Evolutionary conservation across 768 basidiomycete genomes (phyloP), one percentile per base, ranked within the genome.

Genomic region (Pisolithus tinctorius): DNA sequence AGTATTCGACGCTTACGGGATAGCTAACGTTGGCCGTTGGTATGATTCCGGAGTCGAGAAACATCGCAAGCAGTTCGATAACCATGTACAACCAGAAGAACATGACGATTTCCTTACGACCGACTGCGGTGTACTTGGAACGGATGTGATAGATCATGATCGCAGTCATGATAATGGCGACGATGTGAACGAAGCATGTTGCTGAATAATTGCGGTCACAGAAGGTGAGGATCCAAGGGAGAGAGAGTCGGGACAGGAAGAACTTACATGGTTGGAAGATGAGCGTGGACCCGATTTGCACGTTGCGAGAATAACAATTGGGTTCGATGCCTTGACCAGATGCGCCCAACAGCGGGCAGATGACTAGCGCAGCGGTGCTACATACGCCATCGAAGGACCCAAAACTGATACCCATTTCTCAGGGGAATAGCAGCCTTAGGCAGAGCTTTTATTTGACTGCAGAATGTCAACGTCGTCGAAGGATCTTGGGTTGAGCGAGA

Each of bases 111-210:
- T 98, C 96, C 73, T 96, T 98, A 55, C 96, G 80, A 39, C 93
- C 93, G 37, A 99, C 94, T 41, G 96, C 96, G 10, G 96, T 98
- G 69, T 98, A 99, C 74, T 99, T 99, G 68, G 86, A 86, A 52
- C 94, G 86, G 59, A 99, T 91, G 71, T 98, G 95, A 56, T 87
- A 85, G 56, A 99, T 91, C 96, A 99, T 99, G 65, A 98, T 97
- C 27, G 80, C 80, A 23, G 93, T 94, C 96, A 99, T 99, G 63
- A 92, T 80, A 54, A 98, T 86, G 29, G 96, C 94, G 53, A 93
- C 93, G 65, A 99, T 92, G 73, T 99, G 96, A 4, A 98, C 83
- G 69, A 97, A 94, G 70, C 82, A 90, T 75, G 93, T 95, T 64
- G 94, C 93, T 95, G 64, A 31, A 51, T 17, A 31, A 51, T 17